Percentiles rank a stretch among this genome's conserved stretches.
These are phyloP conservation scores for Microsporum canis DNA, from an alignment of 2,329 filamentous ascomycete genomes.

Conservation along the genomic window DNA sequence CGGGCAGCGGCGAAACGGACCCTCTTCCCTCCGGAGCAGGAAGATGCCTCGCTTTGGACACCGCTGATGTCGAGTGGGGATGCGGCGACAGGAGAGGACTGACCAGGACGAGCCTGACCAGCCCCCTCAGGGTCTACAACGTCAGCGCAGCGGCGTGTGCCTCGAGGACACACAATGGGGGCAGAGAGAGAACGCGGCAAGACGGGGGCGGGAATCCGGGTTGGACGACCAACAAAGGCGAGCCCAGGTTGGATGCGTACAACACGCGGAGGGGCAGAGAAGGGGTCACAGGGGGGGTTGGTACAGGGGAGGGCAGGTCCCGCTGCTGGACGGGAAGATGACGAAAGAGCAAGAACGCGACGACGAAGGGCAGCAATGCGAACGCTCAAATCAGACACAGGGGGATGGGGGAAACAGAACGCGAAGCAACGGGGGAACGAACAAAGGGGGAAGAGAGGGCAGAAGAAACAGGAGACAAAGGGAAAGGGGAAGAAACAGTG, in stretches of 20 bases:
- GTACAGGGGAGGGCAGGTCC: not conserved
- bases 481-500: not conserved
- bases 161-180: not conserved
- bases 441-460: constrained; percentile 10
- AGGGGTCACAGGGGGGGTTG: not conserved
- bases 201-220: not conserved
- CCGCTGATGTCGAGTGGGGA: not conserved
- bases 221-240: not conserved
- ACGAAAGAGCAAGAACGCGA: not conserved
- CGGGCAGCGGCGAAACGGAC: not conserved
- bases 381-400: not conserved
- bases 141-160: not conserved
- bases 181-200: not conserved
- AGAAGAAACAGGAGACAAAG: constrained; percentile 6
- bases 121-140: not conserved
- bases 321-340: not conserved
- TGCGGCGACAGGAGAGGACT: not conserved
- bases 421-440: constrained; percentile 6
- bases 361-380: not conserved
- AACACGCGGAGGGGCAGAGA: not conserved
- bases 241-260: not conserved
- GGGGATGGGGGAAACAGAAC: constrained; percentile 4
- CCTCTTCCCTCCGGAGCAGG: not conserved
- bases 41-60: not conserved
- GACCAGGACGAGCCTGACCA: not conserved